These are phyloP conservation scores for Trametes versicolor DNA, from an alignment of 1,284 basidiomycete species.

Conservation along the genomic window DNA sequence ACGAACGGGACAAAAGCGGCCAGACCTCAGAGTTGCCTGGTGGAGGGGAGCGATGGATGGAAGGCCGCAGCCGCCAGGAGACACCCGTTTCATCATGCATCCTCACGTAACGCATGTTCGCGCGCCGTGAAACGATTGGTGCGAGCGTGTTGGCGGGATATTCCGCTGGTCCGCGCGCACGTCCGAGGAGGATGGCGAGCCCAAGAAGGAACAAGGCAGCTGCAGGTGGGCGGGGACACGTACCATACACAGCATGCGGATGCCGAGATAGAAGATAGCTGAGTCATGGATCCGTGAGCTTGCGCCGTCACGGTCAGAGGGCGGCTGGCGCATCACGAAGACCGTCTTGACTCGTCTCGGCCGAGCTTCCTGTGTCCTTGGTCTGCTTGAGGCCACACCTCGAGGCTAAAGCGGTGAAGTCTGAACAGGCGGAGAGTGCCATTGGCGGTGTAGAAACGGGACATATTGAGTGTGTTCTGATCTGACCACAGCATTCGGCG, in stretches of 20 bases:
- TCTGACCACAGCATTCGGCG: slow-evolving; percentile 5
- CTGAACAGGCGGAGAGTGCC: background rate
- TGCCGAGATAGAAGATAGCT: slow-evolving; percentile 23
- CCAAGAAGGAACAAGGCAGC: slow-evolving; percentile 8
- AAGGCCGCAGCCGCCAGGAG: slow-evolving; percentile 24
- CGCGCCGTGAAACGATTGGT: slow-evolving; percentile 16
- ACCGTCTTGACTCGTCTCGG: slow-evolving; percentile 18
- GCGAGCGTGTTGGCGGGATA: slow-evolving; percentile 1
- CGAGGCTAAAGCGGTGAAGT: slow-evolving; percentile 15
- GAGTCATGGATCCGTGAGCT: slow-evolving; percentile 18
- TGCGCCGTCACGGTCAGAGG: slow-evolving; percentile 7
- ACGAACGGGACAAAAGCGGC: slow-evolving; percentile 9
- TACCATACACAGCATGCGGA: slow-evolving; percentile 27
- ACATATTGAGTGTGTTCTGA: slow-evolving; percentile 4
- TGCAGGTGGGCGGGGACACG: slow-evolving; percentile 5
- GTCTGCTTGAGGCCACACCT: slow-evolving; percentile 3
- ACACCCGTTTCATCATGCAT: slow-evolving; percentile 26
- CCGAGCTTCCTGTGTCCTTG: slow-evolving; percentile 14
- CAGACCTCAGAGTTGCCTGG: background rate
- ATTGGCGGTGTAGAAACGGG: slow-evolving; percentile 12
- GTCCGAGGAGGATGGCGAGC: slow-evolving; percentile 1
- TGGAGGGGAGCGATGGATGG: slow-evolving; percentile 12
- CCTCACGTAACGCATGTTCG: slow-evolving; percentile 23
- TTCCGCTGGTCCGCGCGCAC: background rate
- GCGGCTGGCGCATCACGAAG: slow-evolving; percentile 17